These are phyloP conservation scores for Calycina herbarum DNA, from an alignment of 2,329 filamentous ascomycete species.

Conservation along the genomic window DNA sequence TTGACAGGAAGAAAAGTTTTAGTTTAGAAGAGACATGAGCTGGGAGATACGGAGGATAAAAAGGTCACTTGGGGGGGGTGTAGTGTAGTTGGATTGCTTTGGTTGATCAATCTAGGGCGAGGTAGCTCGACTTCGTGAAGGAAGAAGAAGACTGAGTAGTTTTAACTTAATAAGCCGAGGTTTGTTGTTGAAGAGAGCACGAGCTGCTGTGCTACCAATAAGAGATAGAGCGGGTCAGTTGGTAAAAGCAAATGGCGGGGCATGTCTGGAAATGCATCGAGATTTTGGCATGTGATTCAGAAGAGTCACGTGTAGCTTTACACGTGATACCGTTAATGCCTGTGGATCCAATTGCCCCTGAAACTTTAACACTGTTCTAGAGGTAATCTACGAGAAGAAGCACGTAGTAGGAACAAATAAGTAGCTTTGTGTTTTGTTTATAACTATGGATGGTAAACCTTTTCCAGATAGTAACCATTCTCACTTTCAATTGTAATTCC, in stretches of 20 bases:
- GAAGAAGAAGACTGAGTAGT: neutral
- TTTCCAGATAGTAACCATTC: too few relatives aligned
- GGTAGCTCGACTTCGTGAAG: neutral
- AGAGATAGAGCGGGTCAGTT: neutral
- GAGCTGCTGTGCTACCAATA: neutral
- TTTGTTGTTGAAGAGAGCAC: neutral
- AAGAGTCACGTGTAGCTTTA: neutral
- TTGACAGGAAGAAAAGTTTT: slow-evolving; percentile 8
- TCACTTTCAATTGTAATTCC: too few relatives aligned
- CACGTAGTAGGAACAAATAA: too few relatives aligned
- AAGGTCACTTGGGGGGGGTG: neutral
- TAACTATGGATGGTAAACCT: too few relatives aligned
- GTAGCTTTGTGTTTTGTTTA: too few relatives aligned
- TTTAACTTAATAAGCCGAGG: neutral
- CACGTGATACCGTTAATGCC: neutral
- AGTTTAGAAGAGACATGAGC: slow-evolving; percentile 10
- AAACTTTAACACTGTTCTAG: too few relatives aligned
- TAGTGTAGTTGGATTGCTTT: neutral
- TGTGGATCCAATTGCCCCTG: too few relatives aligned
- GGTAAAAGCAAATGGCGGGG: neutral
- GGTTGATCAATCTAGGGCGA: neutral
- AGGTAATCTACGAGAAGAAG: too few relatives aligned
- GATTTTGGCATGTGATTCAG: neutral
- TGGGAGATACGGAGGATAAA: neutral
- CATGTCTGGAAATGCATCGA: neutral